Evolutionary conservation across 768 basidiomycete species (phyloP), one percentile per base, ranked within the genome.

Genomic region (Tephrocybe sp.): DNA sequence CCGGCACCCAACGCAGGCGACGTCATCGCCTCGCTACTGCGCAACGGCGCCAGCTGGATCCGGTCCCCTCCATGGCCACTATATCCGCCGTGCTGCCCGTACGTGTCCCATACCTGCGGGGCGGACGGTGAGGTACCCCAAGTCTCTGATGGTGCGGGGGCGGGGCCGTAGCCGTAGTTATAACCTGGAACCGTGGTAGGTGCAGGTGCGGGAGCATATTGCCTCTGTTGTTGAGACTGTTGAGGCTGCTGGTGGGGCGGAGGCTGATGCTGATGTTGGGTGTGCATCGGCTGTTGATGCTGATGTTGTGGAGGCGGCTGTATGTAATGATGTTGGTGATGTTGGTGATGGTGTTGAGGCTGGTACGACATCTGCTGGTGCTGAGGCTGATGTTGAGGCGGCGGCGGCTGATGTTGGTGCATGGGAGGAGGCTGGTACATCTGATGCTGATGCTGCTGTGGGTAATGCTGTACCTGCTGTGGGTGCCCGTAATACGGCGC

Each of bases 1-100:
- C 12, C 16, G 16, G 16, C 18, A 3, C 16, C 18, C 30, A 40
- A 45, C 58, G n/a, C n/a, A n/a, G n/a, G n/a, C n/a, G n/a, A n/a
- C n/a, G n/a, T n/a, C n/a, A n/a, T n/a, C n/a, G n/a, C n/a, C n/a
- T 44, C 30, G 15, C 32, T 54, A 1, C 60, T 60, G 19, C 78
- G 38, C 58, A 86, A 58, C 50, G 83, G 83, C 35, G 82, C 80
- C 2, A 84, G 69, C 65, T 82, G 80, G 44, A 83, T 80, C 44
- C 80, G 58, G 52, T 75, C 77, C 21, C 60, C 55, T 21, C 58
- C 51, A 15, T 55, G 61, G 28, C 28, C 12, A 6, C 12, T 30
- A 51, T 59, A 34, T 36, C 24, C 18, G 1, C 9, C 27, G 5
- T 16, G 19, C 24, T 32, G 45, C 9, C 21, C 9, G 13, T 48